Base-by-base conservation (phyloP, 2,329 filamentous ascomycete genomes). In the Cladosporium sp. region DNA sequence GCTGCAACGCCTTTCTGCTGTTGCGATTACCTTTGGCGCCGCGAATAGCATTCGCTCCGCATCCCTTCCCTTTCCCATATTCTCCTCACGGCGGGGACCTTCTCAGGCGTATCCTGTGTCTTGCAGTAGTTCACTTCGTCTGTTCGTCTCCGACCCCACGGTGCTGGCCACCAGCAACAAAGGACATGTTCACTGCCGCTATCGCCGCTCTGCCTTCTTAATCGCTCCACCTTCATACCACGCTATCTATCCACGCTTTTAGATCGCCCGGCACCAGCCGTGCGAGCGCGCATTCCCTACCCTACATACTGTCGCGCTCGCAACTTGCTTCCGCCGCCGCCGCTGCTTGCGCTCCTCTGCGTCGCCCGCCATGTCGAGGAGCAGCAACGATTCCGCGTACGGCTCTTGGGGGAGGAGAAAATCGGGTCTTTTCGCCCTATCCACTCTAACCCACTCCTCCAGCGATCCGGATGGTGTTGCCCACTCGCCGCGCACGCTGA, bases 371-470 rank as follows among this genome's bases (percentile, higher is more conserved):
- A 71, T 71, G 70, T 72, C 71, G 33, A 62, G 72, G 55, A 69
- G 70, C 65, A 72, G 69, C 67, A 71, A 74, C 67, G 72, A 75
- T 29, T 67, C 67, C 52, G 61, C 58, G 23, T 58, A 59, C 28
- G 58, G 62, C 68, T 73, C 70, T 23, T 74, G 70, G 69, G 67
- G 68, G 46, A 71, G 72, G 66, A 69, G 75, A 59, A 72, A 70
- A 67, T 75, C 62, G 18, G 70, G 72, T 62, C 66, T 77, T n/a
- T 76, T 77, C 65, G 68, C 68, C 49, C 71, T 77, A 16, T 70
- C 74, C 21, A 69, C 72, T 59, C 72, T 76, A 50, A 75, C 67
- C 31, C 68, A 69, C 49, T 66, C 68, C 63, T 68, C 68, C 40
- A 66, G 67, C 65, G 62, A 69, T 50, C 67, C 70, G 58, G 66